phyloP scores from a whole-genome alignment of 2,329 filamentous ascomycete species.

The Westerdykella sp. region DNA sequence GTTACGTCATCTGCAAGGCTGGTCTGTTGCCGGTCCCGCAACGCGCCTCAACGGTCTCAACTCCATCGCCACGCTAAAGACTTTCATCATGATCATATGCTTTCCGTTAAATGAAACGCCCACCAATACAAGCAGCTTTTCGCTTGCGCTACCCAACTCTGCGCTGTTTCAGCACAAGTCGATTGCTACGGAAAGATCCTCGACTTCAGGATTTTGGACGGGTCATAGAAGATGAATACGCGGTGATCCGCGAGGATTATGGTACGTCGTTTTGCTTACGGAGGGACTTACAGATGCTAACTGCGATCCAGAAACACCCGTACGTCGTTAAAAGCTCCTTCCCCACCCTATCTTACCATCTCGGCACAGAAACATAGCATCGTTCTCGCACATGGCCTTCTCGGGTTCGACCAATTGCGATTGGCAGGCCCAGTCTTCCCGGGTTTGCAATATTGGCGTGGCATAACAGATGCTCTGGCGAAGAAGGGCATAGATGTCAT shows the following conservation, averaged over 20 bases:
- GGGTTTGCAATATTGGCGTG: slow-evolving; percentile 59
- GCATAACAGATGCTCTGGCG: slow-evolving; percentile 53
- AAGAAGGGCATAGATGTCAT: slow-evolving; percentile 56
- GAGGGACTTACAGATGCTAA: slow-evolving; percentile 9
- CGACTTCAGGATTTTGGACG: slow-evolving; percentile 48
- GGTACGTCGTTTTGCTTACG: slow-evolving; percentile 31
- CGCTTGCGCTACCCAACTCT: slow-evolving; percentile 10
- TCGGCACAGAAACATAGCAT: slow-evolving; percentile 48
- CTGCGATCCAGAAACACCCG: slow-evolving; percentile 26
- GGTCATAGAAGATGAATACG: slow-evolving; percentile 56
- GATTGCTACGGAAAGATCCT: slow-evolving; percentile 38
- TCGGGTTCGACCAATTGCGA: slow-evolving; percentile 59
- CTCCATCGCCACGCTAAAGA: neutral
- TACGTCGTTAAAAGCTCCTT: slow-evolving; percentile 8
- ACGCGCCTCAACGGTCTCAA: no score
- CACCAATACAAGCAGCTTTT: slow-evolving; percentile 19
- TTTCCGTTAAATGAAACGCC: slow-evolving; percentile 25
- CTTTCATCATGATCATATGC: neutral
- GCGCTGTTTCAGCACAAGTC: slow-evolving; percentile 20
- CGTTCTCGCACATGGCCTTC: slow-evolving; percentile 58
- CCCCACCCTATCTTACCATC: neutral
- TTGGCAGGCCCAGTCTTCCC: slow-evolving; percentile 50
- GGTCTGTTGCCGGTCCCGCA: no score
- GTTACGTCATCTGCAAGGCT: slow-evolving; percentile 17
- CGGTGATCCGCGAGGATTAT: slow-evolving; percentile 53